Base-by-base conservation (phyloP, 1,139 yeast species). In the Magnusiomyces suaveolens region DNA sequence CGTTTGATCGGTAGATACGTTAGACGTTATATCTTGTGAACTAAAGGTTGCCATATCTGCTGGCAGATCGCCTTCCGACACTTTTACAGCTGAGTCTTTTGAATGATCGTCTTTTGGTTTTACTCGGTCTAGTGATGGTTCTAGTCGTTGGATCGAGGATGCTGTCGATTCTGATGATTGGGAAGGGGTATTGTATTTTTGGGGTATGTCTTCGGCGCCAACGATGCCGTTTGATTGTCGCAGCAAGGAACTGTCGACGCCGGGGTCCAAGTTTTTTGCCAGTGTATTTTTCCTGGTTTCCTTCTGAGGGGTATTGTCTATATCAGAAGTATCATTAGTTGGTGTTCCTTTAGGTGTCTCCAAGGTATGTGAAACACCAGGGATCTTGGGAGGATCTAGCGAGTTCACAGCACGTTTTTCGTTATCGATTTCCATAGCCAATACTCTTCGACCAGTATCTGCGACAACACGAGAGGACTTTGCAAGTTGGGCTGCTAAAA, bases 381-480 rank as follows among this genome's bases (percentile, higher is more conserved):
- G 20, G 16, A 41, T 36, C n/a, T 36, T 36, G 44, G 41, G 51
- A 48, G 44, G 29, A 20, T 41, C 14, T 57, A 62, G 64, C 62
- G 54, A 69, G 64, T 43, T 67, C 59, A 57, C 58, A 25, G 62
- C 56, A 24, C 60, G 56, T 55, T 70, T 71, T 56, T 76, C 78
- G 55, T 69, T 66, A 23, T 69, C 71, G 16, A 88, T 76, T 67
- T 87, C 95, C 57, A 87, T 63, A 58, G 80, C 80, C 59, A 89
- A 68, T 29, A 89, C 75, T 62, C 84, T 89, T 62, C 85, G 81
- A 1, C 96, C 96, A 0, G 96, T 87, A 59, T 81, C 76, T 21
- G 81, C 73, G 50, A 82, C 69, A 38, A 71, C 64, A 23, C 60
- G 58, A 48, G 69, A 59, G 57, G 69, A 62, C 51, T 64, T 64